Evolutionary conservation across 805 yeast species (phyloP).

Genomic region (Ogataea thermomethanolica): DNA sequence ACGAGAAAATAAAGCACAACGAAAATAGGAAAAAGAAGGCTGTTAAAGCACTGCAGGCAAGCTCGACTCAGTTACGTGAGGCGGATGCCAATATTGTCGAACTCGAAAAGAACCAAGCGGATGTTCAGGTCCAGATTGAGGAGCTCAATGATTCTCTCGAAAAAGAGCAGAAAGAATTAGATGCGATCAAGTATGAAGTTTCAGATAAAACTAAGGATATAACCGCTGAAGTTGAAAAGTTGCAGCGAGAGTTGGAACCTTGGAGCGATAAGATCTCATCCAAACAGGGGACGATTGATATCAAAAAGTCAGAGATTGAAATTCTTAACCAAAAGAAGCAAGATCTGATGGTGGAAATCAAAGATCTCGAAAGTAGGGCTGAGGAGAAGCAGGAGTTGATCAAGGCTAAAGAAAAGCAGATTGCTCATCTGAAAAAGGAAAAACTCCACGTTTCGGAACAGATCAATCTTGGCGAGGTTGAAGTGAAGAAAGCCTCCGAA

Average conservation of each 20-base stretch:
- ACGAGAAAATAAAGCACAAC: slow-evolving; percentile 72
- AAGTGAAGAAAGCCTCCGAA: slow-evolving; percentile 45
- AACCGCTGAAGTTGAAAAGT: slow-evolving; percentile 57
- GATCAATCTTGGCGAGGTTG: slow-evolving; percentile 54
- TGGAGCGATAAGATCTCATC: slow-evolving; percentile 69
- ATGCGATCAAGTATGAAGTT: slow-evolving; percentile 59
- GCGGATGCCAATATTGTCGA: slow-evolving; percentile 45
- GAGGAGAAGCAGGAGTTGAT: slow-evolving; percentile 33
- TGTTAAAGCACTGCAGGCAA: slow-evolving; percentile 48
- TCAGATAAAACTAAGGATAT: slow-evolving; percentile 71
- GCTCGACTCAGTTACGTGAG: slow-evolving; percentile 43
- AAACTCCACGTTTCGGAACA: slow-evolving; percentile 49
- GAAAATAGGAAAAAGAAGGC: slow-evolving; percentile 56
- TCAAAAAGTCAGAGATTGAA: slow-evolving; percentile 63
- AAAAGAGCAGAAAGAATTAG: slow-evolving; percentile 54
- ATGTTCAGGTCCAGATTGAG: slow-evolving; percentile 42
- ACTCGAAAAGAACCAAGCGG: slow-evolving; percentile 42
- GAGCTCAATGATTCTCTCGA: slow-evolving; percentile 44
- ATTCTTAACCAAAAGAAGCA: slow-evolving; percentile 48
- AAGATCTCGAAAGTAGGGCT: slow-evolving; percentile 42
- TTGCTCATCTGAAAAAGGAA: slow-evolving; percentile 45
- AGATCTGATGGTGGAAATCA: slow-evolving; percentile 43
- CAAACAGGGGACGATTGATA: slow-evolving; percentile 59
- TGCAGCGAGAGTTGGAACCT: slow-evolving; percentile 73
- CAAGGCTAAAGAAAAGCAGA: slow-evolving; percentile 45